Base-by-base conservation (phyloP, 345 rosid genomes). In the Chamaenerion angustifolium region DNA sequence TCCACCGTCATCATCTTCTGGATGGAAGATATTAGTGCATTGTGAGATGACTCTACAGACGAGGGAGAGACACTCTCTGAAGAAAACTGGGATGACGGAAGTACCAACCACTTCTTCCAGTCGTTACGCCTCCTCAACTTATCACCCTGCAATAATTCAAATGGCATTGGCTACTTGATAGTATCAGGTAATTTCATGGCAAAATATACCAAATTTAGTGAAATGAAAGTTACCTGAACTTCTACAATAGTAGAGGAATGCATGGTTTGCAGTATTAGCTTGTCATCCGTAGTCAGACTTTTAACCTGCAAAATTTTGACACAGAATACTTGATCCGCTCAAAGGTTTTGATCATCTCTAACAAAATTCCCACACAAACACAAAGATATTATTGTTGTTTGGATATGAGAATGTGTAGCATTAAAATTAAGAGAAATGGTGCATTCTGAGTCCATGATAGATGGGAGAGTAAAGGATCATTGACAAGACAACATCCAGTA, bases 181-280 rank as follows among this genome's bases (percentile, higher is more conserved):
- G 6, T 21, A 21, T 14, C 25, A 18, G 37, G 7, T 18, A 8
- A 44, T 44, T 11, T 49, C 48, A 45, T 0, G 16, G 17, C 2
- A 45, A 45, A 1, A 15, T 7, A 18, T 19, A 48, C 19, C 40
- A 49, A 4, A 9, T 31, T n/a, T 13, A 18, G 8, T 16, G 15
- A 49, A 10, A 23, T 10, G 1, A 14, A 47, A 40, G 13, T 52
- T 73, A 83, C 96, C 80, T 83, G 71, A 51, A 83, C 71, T 74
- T 87, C 96, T 45, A 87, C 82, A 40, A 81, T 18, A 12, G 66
- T 43, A 50, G 96, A 87, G 49, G 58, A 61, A 61, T 71, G 64
- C 68, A 87, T 57, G 44, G 79, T 78, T 42, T 83, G 82, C 65
- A 86, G 60, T 59, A 86, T 78, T 40, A 85, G 52, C 49, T 71